phyloP scores from a whole-genome alignment of 202 grass and related monocot species.

The Panicum virgatum region DNA sequence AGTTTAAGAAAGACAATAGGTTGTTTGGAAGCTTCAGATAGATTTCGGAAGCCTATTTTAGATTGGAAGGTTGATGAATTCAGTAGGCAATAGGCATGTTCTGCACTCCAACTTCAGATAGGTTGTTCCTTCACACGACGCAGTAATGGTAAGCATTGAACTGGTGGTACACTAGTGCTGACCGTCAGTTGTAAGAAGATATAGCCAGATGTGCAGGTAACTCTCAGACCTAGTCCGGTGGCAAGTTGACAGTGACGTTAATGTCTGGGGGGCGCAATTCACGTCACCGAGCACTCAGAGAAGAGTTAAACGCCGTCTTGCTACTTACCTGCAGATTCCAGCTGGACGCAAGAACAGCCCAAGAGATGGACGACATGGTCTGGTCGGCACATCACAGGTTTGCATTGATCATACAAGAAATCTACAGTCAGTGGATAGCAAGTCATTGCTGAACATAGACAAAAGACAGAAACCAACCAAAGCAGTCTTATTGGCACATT shows the following conservation, averaged over 20 bases:
- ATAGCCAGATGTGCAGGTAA: background rate
- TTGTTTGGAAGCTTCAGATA: too few relatives aligned
- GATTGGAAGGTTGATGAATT: background rate
- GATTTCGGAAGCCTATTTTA: too few relatives aligned
- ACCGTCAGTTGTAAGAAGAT: background rate
- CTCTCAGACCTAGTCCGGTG: slow-evolving; percentile 7
- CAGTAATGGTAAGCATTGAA: background rate
- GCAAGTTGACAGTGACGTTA: background rate
- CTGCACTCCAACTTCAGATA: slow-evolving; percentile 19
- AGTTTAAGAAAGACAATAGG: too few relatives aligned
- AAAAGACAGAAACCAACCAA: too few relatives aligned
- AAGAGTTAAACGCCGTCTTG: background rate
- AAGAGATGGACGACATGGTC: slow-evolving; percentile 6
- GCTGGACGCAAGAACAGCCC: background rate
- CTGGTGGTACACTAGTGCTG: background rate
- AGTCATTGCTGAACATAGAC: background rate
- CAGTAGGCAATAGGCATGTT: background rate
- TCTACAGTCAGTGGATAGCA: background rate
- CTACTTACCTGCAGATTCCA: background rate
- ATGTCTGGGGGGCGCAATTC: slow-evolving; percentile 4
- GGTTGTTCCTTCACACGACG: background rate
- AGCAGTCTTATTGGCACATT: too few relatives aligned
- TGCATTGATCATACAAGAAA: background rate
- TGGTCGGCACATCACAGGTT: background rate
- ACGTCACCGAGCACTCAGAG: slow-evolving; percentile 13